These are phyloP conservation scores for Letharia lupina DNA, from an alignment of 495 filamentous ascomycete genomes.

Conservation along the genomic window DNA sequence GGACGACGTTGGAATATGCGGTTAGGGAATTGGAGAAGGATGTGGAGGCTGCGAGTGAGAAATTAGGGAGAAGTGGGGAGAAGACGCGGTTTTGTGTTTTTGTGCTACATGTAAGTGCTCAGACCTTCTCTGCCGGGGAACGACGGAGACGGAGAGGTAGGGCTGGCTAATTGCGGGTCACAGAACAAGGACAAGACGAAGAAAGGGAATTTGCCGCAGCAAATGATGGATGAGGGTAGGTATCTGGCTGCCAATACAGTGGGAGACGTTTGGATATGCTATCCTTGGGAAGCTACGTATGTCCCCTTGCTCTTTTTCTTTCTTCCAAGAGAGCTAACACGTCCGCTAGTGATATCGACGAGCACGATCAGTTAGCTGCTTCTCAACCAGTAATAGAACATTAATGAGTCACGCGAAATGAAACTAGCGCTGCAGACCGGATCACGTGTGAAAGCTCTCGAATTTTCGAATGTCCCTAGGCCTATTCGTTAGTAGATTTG, in stretches of 20 bases:
- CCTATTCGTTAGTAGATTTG: not conserved
- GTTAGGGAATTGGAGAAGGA: slow-evolving; percentile 95
- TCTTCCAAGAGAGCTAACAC: not conserved
- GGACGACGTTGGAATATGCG: slow-evolving; percentile 94
- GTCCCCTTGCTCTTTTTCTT: slow-evolving; percentile 24
- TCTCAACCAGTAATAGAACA: not conserved
- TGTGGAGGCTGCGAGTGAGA: slow-evolving; percentile 70
- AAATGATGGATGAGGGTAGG: slow-evolving; percentile 63
- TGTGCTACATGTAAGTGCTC: slow-evolving; percentile 75
- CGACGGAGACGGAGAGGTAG: not conserved
- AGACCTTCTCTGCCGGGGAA: not conserved
- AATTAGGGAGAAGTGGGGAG: slow-evolving; percentile 55
- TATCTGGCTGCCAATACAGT: slow-evolving; percentile 87
- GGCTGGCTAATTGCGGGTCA: slow-evolving; percentile 8
- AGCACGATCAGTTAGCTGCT: not conserved
- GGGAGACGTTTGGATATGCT: slow-evolving; percentile 93
- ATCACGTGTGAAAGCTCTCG: too few species aligned
- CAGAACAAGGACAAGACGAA: slow-evolving; percentile 96
- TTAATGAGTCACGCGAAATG: not conserved
- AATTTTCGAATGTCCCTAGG: not conserved
- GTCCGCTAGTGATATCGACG: slow-evolving; percentile 1
- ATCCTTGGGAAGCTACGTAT: slow-evolving; percentile 94
- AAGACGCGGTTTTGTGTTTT: slow-evolving; percentile 88
- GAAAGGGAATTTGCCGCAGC: slow-evolving; percentile 76
- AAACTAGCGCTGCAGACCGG: not conserved